A percentile compares a stretch with the other conserved stretches of the same genome.
Conservation (phyloP, 305 asterid species). For the Euphrasia arctica region DNA sequence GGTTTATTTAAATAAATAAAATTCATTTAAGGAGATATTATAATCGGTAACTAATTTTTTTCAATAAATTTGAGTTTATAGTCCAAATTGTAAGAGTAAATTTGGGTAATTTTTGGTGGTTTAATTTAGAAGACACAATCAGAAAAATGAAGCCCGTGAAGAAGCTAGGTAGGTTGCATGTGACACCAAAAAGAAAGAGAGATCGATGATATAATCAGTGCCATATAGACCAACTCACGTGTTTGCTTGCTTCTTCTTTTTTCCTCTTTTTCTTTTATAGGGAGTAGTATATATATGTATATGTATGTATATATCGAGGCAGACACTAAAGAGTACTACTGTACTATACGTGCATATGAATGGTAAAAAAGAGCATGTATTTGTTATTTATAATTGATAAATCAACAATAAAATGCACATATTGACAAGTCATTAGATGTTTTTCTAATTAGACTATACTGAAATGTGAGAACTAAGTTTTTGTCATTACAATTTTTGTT, state of each 20-base stretch:
- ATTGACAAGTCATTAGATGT: not conserved
- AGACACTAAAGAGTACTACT: not conserved
- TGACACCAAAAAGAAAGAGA: constrained; percentile 48
- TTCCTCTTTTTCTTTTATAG: not conserved
- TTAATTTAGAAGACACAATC: constrained; percentile 36
- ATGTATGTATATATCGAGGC: not conserved
- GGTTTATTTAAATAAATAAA: no score
- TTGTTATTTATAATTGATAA: not conserved
- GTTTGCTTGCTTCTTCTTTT: constrained; percentile 34
- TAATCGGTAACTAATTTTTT: no score
- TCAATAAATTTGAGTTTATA: not conserved
- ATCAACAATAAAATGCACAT: not conserved
- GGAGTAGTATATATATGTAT: not conserved
- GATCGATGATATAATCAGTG: constrained; percentile 66
- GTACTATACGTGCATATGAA: constrained; percentile 19
- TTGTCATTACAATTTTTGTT: no score
- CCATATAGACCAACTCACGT: constrained; percentile 80
- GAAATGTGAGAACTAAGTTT: no score
- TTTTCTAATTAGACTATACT: no score
- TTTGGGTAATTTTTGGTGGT: not conserved
- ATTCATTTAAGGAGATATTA: no score
- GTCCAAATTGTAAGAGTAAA: not conserved
- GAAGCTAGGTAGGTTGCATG: constrained; percentile 44
- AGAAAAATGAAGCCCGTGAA: constrained; percentile 73
- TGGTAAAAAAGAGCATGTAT: not conserved